A percentile compares a stretch with the other conserved stretches of the same genome.
Evolutionary conservation across 768 basidiomycete species (phyloP).

Genomic region (Sutorius australiensis): DNA sequence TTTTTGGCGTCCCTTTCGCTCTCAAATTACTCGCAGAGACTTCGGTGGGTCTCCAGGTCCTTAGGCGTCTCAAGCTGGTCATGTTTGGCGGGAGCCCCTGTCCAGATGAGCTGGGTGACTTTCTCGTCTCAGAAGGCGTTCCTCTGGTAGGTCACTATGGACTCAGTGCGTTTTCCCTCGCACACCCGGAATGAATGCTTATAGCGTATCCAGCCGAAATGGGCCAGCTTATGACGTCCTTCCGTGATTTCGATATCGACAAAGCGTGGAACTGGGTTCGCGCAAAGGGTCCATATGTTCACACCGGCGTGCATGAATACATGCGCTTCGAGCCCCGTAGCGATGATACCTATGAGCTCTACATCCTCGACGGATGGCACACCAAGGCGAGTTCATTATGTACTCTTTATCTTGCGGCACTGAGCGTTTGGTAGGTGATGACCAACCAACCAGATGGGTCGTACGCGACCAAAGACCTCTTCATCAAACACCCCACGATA

Average conservation of each 20-base stretch:
- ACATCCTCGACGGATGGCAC: conserved; percentile 50
- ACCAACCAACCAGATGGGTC: conserved; percentile 48
- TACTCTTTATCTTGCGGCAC: not conserved
- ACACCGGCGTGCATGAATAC: conserved; percentile 28
- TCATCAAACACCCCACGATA: conserved; percentile 44
- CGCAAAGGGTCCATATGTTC: conserved; percentile 22
- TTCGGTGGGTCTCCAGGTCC: conserved; percentile 39
- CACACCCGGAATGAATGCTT: not conserved
- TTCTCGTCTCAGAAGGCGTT: conserved; percentile 45
- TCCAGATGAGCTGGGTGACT: conserved; percentile 52
- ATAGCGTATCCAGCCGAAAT: conserved; percentile 23
- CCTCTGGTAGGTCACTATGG: conserved; percentile 49
- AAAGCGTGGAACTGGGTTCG: conserved; percentile 57
- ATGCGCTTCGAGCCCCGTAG: conserved; percentile 43
- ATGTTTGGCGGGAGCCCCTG: conserved; percentile 50
- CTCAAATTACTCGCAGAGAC: conserved; percentile 48
- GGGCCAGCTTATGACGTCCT: conserved; percentile 44
- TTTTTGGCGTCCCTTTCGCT: conserved; percentile 37
- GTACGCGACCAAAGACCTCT: conserved; percentile 55
- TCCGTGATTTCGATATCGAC: conserved; percentile 45
- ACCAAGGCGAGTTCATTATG: conserved; percentile 37
- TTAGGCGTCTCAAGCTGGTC: conserved; percentile 46
- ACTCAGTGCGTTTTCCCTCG: conserved; percentile 35
- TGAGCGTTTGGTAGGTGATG: conserved; percentile 18
- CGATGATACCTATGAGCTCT: conserved; percentile 42